Base-by-base conservation (phyloP, 2,329 filamentous ascomycete species). In the Juglanconis oblonga region DNA sequence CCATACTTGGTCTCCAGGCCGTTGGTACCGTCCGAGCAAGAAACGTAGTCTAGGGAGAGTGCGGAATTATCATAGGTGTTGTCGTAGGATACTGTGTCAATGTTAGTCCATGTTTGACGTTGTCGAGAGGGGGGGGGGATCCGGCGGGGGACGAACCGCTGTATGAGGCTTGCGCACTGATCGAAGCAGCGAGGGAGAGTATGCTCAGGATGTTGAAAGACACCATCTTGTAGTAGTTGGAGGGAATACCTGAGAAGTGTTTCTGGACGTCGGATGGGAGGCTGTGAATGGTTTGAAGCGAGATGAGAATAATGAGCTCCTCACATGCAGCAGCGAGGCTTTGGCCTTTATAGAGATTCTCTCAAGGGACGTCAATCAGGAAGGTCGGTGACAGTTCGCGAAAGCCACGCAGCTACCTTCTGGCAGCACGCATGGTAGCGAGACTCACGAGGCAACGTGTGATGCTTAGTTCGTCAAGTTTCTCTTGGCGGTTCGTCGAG, bases 21-120 rank as follows among this genome's bases (percentile, higher is more conserved):
- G 73, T 90, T 87, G 63, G 64, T 51, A 57, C 88, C 88, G 69
- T 91, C 85, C 36, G 85, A 88, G 82, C 88, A 92, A 63, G 86
- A 72, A 49, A 92, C 80, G 5, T 69, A 72, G 38, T 74, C 78
- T 57, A 93, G 72, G 49, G 82, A 78, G 60, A 85, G 81, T 62
- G 66, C 65, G 50, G 71, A 71, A 64, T 87, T 76, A 70, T 93
- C 90, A 76, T 91, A 95, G 70, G 81, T 85, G 24, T 77, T 75
- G 75, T 93, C 90, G 74, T 87, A 94, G 65, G 87, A 88, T 69
- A 92, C 88, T 72, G 69, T 73, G 54, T 77, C 66, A 6, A 55
- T 63, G 58, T 58, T 52, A 61, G 58, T 51, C 13, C 4, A 11
- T 33, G 3, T 3, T 32, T 32, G 35, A 38, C 7, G n/a, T 35